A percentile compares a stretch with the other conserved stretches of the same genome.
Conservation (phyloP, 2,329 filamentous ascomycete species). For the Ophiostoma montium region DNA sequence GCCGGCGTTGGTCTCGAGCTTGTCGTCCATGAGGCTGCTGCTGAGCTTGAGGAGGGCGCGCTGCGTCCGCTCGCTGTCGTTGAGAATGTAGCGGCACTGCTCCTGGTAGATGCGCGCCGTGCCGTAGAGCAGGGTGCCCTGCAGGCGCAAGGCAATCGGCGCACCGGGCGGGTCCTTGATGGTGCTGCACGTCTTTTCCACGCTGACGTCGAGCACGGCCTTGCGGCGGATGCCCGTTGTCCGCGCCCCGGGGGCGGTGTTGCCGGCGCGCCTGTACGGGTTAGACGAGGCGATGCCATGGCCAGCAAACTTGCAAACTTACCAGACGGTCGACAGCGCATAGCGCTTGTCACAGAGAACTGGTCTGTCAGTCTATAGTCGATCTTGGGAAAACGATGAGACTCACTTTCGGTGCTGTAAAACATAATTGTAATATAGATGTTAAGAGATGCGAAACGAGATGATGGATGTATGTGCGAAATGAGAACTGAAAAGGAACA, state of each 20-base stretch:
- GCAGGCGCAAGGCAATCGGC: constrained; percentile 78
- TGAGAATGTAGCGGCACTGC: constrained; percentile 75
- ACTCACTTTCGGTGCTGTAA: constrained; percentile 22
- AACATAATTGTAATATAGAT: constrained; percentile 8
- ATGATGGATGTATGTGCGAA: not conserved
- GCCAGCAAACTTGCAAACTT: constrained; percentile 19
- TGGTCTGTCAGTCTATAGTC: constrained; percentile 17
- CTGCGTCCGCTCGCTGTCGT: constrained; percentile 57
- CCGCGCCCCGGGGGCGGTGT: constrained; percentile 58
- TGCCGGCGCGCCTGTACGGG: constrained; percentile 70
- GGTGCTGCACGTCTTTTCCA: constrained; percentile 75
- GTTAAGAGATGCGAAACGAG: not conserved
- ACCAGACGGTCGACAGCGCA: constrained; percentile 94
- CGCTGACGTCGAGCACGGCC: constrained; percentile 76
- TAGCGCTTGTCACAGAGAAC: constrained; percentile 76
- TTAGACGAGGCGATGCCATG: not conserved
- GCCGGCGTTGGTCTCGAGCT: constrained; percentile 55
- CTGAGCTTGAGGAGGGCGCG: constrained; percentile 51
- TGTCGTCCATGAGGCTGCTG: constrained; percentile 46
- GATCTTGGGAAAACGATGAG: not conserved
- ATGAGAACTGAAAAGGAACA: no score
- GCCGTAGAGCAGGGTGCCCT: constrained; percentile 77
- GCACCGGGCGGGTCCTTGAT: constrained; percentile 65
- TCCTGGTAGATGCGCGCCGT: constrained; percentile 74
- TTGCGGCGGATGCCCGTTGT: constrained; percentile 67